Evolutionary conservation across 176 grass and related monocot genomes (phyloP).

Genomic region (Cenchrus fungigraminus): DNA sequence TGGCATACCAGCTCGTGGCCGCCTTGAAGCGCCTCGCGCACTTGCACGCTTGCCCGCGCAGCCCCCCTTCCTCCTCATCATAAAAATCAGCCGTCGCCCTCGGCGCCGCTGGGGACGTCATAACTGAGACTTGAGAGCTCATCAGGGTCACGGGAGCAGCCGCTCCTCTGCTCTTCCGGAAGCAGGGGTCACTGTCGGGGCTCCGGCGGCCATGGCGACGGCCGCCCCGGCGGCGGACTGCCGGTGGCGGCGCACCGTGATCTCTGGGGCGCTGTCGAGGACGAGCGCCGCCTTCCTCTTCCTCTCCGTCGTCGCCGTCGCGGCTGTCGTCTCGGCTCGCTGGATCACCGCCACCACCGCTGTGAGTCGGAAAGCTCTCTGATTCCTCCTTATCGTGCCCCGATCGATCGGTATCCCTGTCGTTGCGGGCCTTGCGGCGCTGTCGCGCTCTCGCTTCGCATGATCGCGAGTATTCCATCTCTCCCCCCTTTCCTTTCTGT

Average conservation of each 20-base stretch:
- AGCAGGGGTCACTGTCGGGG: background rate
- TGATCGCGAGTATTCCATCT: background rate
- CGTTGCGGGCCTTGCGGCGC: background rate
- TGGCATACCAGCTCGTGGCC: too few relatives aligned
- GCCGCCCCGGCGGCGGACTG: background rate
- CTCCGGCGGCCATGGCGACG: slow-evolving; percentile 16
- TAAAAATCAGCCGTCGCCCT: slow-evolving; percentile 9
- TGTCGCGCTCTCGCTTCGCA: too few relatives aligned
- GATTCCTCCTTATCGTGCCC: background rate
- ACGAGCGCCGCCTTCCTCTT: slow-evolving; percentile 54
- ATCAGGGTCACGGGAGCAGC: background rate
- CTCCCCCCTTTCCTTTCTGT: too few relatives aligned
- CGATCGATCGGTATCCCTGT: background rate
- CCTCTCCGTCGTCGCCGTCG: slow-evolving; percentile 37
- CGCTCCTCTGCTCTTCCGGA: background rate
- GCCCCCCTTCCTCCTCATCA: background rate
- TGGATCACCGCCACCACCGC: slow-evolving; percentile 39
- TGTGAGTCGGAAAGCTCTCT: slow-evolving; percentile 27
- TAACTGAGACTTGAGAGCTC: background rate
- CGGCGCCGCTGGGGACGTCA: slow-evolving; percentile 16
- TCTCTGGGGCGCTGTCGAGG: slow-evolving; percentile 12
- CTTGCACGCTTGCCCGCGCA: background rate
- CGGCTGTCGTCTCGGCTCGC: slow-evolving; percentile 33
- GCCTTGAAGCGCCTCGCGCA: background rate
- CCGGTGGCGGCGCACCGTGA: background rate